phyloP scores from a whole-genome alignment of 345 rosid genomes.

The Moringa oleifera region DNA sequence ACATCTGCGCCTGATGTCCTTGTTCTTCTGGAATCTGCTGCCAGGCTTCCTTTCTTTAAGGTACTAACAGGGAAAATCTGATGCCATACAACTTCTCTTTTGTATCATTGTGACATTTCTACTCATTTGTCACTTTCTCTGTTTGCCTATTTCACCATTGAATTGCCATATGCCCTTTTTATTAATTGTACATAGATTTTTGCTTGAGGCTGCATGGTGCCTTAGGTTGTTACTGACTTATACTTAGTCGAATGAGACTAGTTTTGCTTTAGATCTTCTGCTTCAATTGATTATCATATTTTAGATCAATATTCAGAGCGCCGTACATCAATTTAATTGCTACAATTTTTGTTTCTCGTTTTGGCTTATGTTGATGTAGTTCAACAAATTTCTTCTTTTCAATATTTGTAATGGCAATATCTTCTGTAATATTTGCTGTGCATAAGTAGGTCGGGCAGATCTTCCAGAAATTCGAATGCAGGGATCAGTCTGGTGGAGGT shows the following conservation, averaged over 20 bases:
- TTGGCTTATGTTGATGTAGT: neutral
- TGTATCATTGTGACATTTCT: neutral
- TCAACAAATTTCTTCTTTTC: neutral
- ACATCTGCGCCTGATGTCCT: slow-evolving; percentile 92
- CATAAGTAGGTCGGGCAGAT: slow-evolving; percentile 72
- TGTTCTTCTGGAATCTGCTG: slow-evolving; percentile 76
- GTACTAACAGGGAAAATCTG: slow-evolving; percentile 22
- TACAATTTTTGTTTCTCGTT: no score
- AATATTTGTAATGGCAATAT: no score
- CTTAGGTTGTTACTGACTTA: neutral
- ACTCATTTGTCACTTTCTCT: neutral
- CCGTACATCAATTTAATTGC: no score
- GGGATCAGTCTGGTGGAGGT: slow-evolving; percentile 55
- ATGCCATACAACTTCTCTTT: neutral
- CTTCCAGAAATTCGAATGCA: slow-evolving; percentile 72
- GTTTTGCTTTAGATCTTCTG: no score
- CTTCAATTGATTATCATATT: no score
- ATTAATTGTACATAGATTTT: no score
- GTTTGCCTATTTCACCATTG: neutral
- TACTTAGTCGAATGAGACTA: no score
- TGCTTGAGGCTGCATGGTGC: neutral
- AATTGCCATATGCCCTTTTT: neutral
- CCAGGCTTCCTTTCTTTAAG: slow-evolving; percentile 80
- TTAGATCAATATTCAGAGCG: no score
- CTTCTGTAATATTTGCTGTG: slow-evolving; percentile 1